Percentiles rank a stretch among this genome's conserved stretches.
These are phyloP conservation scores for Plasmopara viticola DNA, from an alignment of 352 stramenopile species.

Conservation along the genomic window DNA sequence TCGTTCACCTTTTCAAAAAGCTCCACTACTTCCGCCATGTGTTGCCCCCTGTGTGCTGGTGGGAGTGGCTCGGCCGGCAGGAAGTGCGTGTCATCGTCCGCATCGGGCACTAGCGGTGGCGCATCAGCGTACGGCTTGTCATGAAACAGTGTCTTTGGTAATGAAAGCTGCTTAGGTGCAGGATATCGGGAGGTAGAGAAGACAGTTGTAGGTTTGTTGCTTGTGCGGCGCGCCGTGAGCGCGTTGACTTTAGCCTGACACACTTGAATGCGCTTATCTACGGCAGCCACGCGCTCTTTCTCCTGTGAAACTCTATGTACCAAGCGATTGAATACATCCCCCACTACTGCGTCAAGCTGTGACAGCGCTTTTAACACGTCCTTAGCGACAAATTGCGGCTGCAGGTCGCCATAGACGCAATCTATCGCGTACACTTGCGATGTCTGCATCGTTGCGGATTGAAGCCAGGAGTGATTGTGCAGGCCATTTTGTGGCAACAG, in stretches of 20 bases:
- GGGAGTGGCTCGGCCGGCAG: constrained; percentile 67
- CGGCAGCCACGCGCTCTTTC: constrained; percentile 67
- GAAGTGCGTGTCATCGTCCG: constrained; percentile 77
- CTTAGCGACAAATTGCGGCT: constrained; percentile 76
- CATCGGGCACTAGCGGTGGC: constrained; percentile 58
- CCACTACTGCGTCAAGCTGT: constrained; percentile 77
- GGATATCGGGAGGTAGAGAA: constrained; percentile 87
- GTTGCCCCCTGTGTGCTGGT: constrained; percentile 59
- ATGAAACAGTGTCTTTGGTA: constrained; percentile 72
- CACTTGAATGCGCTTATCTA: constrained; percentile 68
- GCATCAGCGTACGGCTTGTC: constrained; percentile 81
- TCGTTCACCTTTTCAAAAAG: constrained; percentile 81
- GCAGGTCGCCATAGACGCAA: constrained; percentile 83
- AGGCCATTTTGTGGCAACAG: constrained; percentile 6
- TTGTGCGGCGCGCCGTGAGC: constrained; percentile 67
- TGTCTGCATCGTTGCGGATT: constrained; percentile 56
- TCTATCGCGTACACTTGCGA: constrained; percentile 83
- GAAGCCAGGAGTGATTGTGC: constrained; percentile 2
- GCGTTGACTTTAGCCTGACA: constrained; percentile 84
- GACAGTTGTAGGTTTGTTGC: constrained; percentile 84
- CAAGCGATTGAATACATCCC: constrained; percentile 79
- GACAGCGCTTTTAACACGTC: constrained; percentile 82
- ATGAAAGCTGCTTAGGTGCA: constrained; percentile 56
- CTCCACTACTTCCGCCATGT: constrained; percentile 79
- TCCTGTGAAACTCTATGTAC: constrained; percentile 70